phyloP scores from a whole-genome alignment of 2,329 filamentous ascomycete genomes.

The Coniochaeta pulveracea region DNA sequence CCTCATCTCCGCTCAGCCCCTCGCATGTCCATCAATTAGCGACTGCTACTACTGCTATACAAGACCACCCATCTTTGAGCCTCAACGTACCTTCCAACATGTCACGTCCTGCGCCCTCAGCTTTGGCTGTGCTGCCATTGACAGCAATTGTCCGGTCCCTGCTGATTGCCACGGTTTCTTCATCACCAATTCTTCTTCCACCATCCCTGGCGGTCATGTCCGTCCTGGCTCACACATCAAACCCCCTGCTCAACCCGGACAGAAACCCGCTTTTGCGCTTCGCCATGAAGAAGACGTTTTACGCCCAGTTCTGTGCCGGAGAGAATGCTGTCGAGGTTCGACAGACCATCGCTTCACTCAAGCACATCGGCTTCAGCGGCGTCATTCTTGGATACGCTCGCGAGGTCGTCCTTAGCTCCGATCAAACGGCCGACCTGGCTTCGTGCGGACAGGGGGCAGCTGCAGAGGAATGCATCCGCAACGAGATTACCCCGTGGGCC shows the following conservation, averaged over 20 bases:
- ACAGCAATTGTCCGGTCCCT: slow-evolving; percentile 57
- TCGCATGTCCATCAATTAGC: not conserved
- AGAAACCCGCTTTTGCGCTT: slow-evolving; percentile 59
- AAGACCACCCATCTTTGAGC: slow-evolving; percentile 5
- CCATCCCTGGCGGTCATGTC: slow-evolving; percentile 60
- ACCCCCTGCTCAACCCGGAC: slow-evolving; percentile 59
- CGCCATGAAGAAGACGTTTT: slow-evolving; percentile 72
- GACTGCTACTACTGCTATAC: not conserved
- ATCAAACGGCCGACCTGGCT: slow-evolving; percentile 32
- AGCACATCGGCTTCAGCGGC: slow-evolving; percentile 67
- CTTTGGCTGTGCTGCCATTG: slow-evolving; percentile 56
- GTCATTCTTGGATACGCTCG: slow-evolving; percentile 77
- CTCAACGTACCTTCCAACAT: slow-evolving; percentile 4
- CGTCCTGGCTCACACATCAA: slow-evolving; percentile 57
- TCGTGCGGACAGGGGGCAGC: slow-evolving; percentile 32
- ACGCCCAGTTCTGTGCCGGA: slow-evolving; percentile 84
- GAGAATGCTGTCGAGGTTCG: slow-evolving; percentile 59
- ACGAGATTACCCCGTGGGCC: slow-evolving; percentile 61
- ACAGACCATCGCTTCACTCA: slow-evolving; percentile 52
- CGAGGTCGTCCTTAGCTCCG: slow-evolving; percentile 62
- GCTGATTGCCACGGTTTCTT: slow-evolving; percentile 58
- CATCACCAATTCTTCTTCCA: slow-evolving; percentile 55
- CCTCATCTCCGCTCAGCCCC: slow-evolving; percentile 5
- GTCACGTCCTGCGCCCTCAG: slow-evolving; percentile 15
- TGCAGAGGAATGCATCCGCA: slow-evolving; percentile 34